Base-by-base conservation (phyloP, 768 basidiomycete genomes). In the Aureoboletus auriporus region DNA sequence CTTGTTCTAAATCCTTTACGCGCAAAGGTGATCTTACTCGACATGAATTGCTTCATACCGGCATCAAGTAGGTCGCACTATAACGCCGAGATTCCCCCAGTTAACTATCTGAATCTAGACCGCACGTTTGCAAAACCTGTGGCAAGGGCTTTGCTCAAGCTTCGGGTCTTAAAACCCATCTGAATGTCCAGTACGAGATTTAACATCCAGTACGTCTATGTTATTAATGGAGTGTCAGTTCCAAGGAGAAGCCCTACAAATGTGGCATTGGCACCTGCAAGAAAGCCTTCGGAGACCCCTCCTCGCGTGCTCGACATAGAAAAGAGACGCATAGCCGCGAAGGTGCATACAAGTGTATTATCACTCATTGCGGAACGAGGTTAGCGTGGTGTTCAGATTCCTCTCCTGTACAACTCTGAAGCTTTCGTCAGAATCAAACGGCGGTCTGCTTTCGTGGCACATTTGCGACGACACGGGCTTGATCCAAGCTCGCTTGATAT, bases 261-360 rank as follows among this genome's bases (percentile, higher is more conserved):
- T 89, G 86, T 55, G 70, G 68, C 12, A 67, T 75, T 37, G 56
- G 64, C 8, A 64, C 60, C 17, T 87, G 85, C 57, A 47, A 44
- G 9, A 69, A 75, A 28, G 63, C 69, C 12, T 88, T 88, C 54
- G 79, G 79, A 12, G 86, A 88, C 56, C 85, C 83, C 10, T 87
- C 86, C 0, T 86, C 86, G 39, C 70, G 81, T 53, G 69, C 77
- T 28, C 80, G 86, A 8, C 86, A 88, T 56, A 71, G 74, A 47
- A 79, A 75, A 58, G 84, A 86, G 63, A 76, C 70, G 3, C 85
- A 87, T 57, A 54, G 61, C 14, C 62, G 61, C 3, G 50, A 68
- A 23, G 71, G 71, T 26, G 68, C 67, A 26, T 80, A 75, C 53
- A 59, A 57, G 37, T 86, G 83, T 57, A 71, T 73, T 20, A 51